These are phyloP conservation scores for Lithohypha guttulata DNA, from an alignment of 2,329 filamentous ascomycete genomes.

Conservation along the genomic window DNA sequence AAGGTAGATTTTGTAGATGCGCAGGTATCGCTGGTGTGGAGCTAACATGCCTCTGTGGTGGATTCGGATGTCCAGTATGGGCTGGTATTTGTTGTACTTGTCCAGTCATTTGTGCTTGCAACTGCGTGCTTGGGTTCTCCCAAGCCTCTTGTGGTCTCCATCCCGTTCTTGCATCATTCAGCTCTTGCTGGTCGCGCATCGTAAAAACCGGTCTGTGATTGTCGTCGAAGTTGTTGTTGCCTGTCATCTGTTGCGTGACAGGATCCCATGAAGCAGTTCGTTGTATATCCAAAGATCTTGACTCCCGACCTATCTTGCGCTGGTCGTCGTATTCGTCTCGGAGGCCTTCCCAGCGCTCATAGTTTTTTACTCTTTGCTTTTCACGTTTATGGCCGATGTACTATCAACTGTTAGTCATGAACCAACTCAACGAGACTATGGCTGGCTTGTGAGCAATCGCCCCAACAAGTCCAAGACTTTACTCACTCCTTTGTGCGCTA, in stretches of 20 bases:
- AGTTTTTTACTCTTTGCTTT: conserved; percentile 21
- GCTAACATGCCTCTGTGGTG: background rate
- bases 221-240: background rate
- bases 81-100: background rate
- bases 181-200: conserved; percentile 21
- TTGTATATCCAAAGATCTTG: conserved; percentile 19
- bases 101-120: conserved; percentile 14
- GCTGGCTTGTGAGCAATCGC: no score
- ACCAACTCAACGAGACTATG: no score
- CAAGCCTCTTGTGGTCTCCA: conserved; percentile 20
- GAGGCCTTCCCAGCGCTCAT: conserved; percentile 21
- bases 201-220: conserved; percentile 16
- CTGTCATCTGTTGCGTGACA: background rate
- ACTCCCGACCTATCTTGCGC: conserved; percentile 15
- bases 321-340: conserved; percentile 22
- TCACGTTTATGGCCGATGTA: conserved; percentile 15
- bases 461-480: no score
- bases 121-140: conserved; percentile 10
- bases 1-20: conserved; percentile 9
- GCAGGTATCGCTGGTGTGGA: conserved; percentile 12
- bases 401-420: no score
- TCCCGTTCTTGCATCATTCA: conserved; percentile 18
- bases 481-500: conserved; percentile 20
- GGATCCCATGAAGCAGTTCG: conserved; percentile 13
- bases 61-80: background rate